Base-by-base conservation (phyloP, 2,329 filamentous ascomycete species). In the Penicillium sp. region DNA sequence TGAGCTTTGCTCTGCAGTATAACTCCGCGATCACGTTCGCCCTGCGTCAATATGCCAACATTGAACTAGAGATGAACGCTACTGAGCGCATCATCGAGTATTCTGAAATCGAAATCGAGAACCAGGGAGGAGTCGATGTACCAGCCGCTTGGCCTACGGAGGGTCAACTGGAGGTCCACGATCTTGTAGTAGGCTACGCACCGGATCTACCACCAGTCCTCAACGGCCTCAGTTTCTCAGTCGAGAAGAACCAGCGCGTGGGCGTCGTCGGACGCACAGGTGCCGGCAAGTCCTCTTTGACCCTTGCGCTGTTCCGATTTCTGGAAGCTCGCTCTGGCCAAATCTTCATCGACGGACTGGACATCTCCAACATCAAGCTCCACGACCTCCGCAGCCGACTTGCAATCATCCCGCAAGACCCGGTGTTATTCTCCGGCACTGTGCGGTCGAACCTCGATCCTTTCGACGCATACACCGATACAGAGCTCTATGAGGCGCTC, bases 321-420 rank as follows among this genome's bases (percentile, higher is more conserved):
- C 56, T 69, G 0, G 61, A 67, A 31, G 55, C 60, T 2, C 58
- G 58, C 2, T 35, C 51, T 2, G 67, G 67, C 0, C 46, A 50
- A 1, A 64, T 69, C 8, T 33, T 60, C 16, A 64, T 70, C 8
- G 65, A 69, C 38, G 64, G 63, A 2, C 18, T 66, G 2, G 61
- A 66, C 44, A 87, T 90, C 43, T 84, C 59, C 1, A 59, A 53
- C n/a, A 58, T 65, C 19, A 59, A 52, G 19, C 54, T 63, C 4
- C 56, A 86, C 48, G 82, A 86, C 47, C 74, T 93, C 10, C 80
- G 88, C 19, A 84, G 81, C n/a, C 78, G 87, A 0, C 71, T 93
- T 0, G 86, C 87, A 31, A 91, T 93, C 57, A 92, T 93, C 46
- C 88, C 88, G 1, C 86, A 90, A 70, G 88, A 92, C 57, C 88